Evolutionary conservation across 371 early-diverging fungal species (phyloP), one percentile per base, ranked within the genome.

Genomic region (Syncephalastrum contaminatum): DNA sequence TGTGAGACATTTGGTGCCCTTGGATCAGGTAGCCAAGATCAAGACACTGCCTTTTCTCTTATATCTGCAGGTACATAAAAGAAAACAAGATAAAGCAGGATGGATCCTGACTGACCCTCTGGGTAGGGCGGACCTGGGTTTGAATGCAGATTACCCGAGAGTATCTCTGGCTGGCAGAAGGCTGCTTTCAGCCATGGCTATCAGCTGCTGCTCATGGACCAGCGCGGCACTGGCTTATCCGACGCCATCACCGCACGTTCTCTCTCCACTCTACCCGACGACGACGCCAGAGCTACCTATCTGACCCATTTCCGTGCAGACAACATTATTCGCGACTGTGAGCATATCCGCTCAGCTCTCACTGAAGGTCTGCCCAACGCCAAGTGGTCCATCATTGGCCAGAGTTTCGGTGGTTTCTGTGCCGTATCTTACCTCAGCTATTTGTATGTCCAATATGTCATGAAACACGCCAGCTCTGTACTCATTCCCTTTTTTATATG

Each of bases 391-490:
- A 69, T 89, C 15, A 55, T 89, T 21, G 89, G 89, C 16, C 89
- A 88, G 59, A 86, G 86, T 41, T 89, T 84, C 71, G 89, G 89
- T 47, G 89, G 89, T 1, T 89, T 89, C 62, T 88, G 87, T 60
- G 83, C 85, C 46, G 73, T 78, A 5, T 88, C 89, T 4, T 89
- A 87, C 47, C 71, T 89, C n/a, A 86, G 86, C 42, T 57, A 88
- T 43, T 88, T 80, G 84, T 85, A 79, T 72, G 80, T 70, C 4
- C 4, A 24, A 10, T 22, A 53, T 6, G 7, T 47, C 4, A 12
- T 15, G 0, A n/a, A 45, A 25, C 16, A 8, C 22, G 22, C 43
- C 13, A 16, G 43, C 18, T 48, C 18, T 49, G 8, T n/a, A 25
- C 16, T 52, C n/a, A 25, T 51, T 21, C 41, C 20, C 43, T 15